A percentile compares a stretch with the other conserved stretches of the same genome.
These are phyloP conservation scores for Cardamine resedifolia DNA, from an alignment of 345 rosid species.

Conservation along the genomic window DNA sequence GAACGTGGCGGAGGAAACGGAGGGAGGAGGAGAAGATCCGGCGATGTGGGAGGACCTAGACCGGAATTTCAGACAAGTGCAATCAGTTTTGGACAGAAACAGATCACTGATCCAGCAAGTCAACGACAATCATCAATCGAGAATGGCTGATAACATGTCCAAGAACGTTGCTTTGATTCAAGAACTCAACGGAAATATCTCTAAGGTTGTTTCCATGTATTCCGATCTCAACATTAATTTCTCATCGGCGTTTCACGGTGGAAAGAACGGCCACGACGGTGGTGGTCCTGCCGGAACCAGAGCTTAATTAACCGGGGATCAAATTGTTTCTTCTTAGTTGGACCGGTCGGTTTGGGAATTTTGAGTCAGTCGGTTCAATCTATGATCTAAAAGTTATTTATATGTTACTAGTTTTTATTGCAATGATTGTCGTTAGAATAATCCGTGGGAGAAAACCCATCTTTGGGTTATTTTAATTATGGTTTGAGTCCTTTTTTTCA, in stretches of 20 bases:
- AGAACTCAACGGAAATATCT: conserved; percentile 79
- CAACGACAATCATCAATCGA: conserved; percentile 86
- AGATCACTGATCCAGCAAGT: conserved; percentile 76
- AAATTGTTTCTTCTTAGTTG: conserved; percentile 14
- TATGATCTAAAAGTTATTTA: not conserved
- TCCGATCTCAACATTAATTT: conserved; percentile 60
- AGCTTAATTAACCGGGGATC: conserved; percentile 24
- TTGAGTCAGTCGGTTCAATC: conserved; percentile 16
- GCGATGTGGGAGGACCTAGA: conserved; percentile 60
- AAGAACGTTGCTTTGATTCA: conserved; percentile 90
- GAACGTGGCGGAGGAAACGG: conserved; percentile 32
- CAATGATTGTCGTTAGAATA: conserved; percentile 38
- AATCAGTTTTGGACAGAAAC: conserved; percentile 82
- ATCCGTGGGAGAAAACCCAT: conserved; percentile 41
- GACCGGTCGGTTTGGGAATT: conserved; percentile 35
- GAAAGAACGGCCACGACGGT: conserved; percentile 29
- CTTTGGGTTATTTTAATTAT: conserved; percentile 39
- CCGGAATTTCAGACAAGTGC: conserved; percentile 61
- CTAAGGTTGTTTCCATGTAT: conserved; percentile 76
- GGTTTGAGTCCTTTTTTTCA: conserved; percentile 38
- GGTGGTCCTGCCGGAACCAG: conserved; percentile 36
- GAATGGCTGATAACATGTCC: conserved; percentile 72
- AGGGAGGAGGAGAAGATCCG: conserved; percentile 43
- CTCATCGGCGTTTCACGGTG: conserved; percentile 45
- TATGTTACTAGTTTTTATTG: conserved; percentile 25